Percentiles rank a stretch among this genome's conserved stretches.
Evolutionary conservation across 352 stramenopile genomes (phyloP).

Genomic region (Elongisporangium undulatum): DNA sequence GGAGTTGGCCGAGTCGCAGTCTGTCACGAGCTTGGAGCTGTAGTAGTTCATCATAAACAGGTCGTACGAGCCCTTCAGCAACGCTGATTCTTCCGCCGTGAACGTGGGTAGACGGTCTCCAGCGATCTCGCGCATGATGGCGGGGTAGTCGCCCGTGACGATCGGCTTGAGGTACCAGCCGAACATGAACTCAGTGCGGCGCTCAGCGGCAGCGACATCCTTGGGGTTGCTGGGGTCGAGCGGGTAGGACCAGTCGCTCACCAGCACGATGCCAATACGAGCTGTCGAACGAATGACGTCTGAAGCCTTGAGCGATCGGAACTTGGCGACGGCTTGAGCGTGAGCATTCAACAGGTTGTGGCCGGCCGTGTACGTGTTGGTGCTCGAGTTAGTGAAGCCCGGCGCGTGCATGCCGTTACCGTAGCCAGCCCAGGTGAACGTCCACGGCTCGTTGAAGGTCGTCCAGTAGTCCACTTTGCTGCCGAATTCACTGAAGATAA

Average conservation of each 20-base stretch:
- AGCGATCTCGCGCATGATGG: constrained; percentile 79
- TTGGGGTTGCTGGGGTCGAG: constrained; percentile 51
- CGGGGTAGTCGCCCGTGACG: constrained; percentile 88
- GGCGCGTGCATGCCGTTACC: constrained; percentile 50
- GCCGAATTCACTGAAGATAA: constrained; percentile 90
- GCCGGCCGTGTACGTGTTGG: constrained; percentile 33
- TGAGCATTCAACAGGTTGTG: constrained; percentile 92
- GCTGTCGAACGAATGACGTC: constrained; percentile 34
- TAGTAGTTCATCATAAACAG: constrained; percentile 97
- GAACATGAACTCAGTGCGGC: constrained; percentile 86
- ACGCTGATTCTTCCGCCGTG: constrained; percentile 55
- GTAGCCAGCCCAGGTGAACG: constrained; percentile 38
- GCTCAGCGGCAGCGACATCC: constrained; percentile 60
- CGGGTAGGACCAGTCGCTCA: constrained; percentile 71
- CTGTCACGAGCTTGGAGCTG: constrained; percentile 50
- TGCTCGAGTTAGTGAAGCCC: constrained; percentile 25
- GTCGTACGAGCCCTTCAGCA: constrained; percentile 86
- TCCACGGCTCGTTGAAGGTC: constrained; percentile 94
- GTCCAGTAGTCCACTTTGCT: constrained; percentile 91
- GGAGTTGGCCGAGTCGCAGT: constrained; percentile 40
- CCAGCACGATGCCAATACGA: constrained; percentile 90
- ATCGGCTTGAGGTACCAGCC: constrained; percentile 92
- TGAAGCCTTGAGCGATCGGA: constrained; percentile 37
- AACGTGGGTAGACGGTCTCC: constrained; percentile 85
- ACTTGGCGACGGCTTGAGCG: constrained; percentile 75